Evolutionary conservation across 1,284 basidiomycete species (phyloP).

Genomic region (Omphalotus olearius): DNA sequence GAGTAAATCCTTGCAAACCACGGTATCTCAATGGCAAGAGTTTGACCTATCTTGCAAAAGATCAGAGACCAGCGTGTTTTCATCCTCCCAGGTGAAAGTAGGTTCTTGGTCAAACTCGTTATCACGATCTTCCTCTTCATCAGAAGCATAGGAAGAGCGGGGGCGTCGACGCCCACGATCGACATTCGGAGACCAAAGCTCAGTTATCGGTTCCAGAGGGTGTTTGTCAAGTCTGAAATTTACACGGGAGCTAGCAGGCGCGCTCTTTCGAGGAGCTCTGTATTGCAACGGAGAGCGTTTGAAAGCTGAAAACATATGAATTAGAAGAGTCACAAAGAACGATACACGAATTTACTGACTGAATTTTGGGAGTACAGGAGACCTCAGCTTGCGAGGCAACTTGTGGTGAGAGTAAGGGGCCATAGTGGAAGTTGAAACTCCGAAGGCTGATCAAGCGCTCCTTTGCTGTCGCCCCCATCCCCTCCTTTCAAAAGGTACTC

Average conservation of each 20-base stretch:
- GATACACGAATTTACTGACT: background rate
- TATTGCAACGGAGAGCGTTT: conserved; percentile 14
- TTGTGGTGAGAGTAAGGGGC: conserved; percentile 7
- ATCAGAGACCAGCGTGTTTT: conserved; percentile 18
- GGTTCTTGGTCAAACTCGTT: conserved; percentile 4
- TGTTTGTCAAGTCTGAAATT: background rate
- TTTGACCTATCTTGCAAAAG: conserved; percentile 12
- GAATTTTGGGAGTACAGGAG: conserved; percentile 1
- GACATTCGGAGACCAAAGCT: background rate
- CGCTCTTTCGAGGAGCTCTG: background rate
- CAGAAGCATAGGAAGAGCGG: background rate
- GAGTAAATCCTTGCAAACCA: background rate
- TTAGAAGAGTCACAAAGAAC: background rate
- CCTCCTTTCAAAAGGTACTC: conserved; percentile 9
- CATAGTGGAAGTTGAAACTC: background rate
- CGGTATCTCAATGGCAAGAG: background rate
- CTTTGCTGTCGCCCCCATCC: background rate
- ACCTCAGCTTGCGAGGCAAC: conserved; percentile 1
- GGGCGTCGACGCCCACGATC: conserved; percentile 5
- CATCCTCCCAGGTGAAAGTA: conserved; percentile 18
- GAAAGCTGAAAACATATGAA: background rate
- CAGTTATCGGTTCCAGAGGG: conserved; percentile 4
- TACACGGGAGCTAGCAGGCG: background rate
- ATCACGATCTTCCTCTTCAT: conserved; percentile 8
- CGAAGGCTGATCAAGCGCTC: background rate